Evolutionary conservation across 768 basidiomycete species (phyloP).

Genomic region (Boletus barrowsii): DNA sequence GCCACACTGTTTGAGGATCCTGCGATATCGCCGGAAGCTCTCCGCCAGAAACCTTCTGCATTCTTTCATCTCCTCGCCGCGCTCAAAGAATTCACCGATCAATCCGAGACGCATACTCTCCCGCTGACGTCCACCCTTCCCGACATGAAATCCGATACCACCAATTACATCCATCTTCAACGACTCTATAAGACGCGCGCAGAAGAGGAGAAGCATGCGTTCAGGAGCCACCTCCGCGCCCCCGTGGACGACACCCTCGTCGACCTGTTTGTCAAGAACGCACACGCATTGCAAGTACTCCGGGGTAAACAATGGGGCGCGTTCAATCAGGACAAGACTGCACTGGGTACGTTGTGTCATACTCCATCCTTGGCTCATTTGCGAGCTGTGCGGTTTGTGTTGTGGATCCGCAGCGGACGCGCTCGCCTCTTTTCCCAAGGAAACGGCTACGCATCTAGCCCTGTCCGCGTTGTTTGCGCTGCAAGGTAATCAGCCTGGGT

Average conservation of each 20-base stretch:
- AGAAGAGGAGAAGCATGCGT: slow-evolving; percentile 57
- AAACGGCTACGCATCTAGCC: slow-evolving; percentile 67
- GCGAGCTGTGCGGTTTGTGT: neutral
- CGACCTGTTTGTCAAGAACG: slow-evolving; percentile 77
- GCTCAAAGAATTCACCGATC: slow-evolving; percentile 59
- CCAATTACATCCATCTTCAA: slow-evolving; percentile 80
- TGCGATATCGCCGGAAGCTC: slow-evolving; percentile 40
- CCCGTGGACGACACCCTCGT: slow-evolving; percentile 51
- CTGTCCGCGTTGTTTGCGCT: slow-evolving; percentile 55
- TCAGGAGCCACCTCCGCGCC: slow-evolving; percentile 48
- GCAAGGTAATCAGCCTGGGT: slow-evolving; percentile 27
- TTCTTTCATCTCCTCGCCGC: slow-evolving; percentile 82
- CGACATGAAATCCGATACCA: slow-evolving; percentile 93
- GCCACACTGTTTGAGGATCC: slow-evolving; percentile 60
- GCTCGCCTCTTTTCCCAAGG: slow-evolving; percentile 44
- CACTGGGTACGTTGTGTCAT: slow-evolving; percentile 41
- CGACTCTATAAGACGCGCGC: slow-evolving; percentile 79
- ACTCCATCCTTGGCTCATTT: neutral
- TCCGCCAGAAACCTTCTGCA: slow-evolving; percentile 48
- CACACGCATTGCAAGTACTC: slow-evolving; percentile 67
- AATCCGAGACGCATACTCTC: slow-evolving; percentile 55
- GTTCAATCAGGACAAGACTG: slow-evolving; percentile 47
- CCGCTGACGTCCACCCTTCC: slow-evolving; percentile 87
- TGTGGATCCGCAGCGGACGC: slow-evolving; percentile 36
- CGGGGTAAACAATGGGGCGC: slow-evolving; percentile 61